Conservation (phyloP, 1,139 yeast species). For the Pichia sp. region DNA sequence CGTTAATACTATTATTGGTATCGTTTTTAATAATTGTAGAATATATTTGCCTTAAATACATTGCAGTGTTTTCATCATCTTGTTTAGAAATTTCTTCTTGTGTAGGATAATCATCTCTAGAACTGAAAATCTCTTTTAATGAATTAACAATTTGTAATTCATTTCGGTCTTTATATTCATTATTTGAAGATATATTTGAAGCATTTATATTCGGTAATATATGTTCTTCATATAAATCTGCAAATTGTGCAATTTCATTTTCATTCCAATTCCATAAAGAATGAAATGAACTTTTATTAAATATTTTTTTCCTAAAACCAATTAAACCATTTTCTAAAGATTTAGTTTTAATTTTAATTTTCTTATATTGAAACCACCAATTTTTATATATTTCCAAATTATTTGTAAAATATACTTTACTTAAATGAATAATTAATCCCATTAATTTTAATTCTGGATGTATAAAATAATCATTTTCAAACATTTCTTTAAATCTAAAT, state of each 20-base stretch:
- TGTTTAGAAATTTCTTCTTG: too few species aligned
- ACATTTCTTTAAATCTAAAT: constrained; percentile 4
- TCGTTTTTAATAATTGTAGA: too few species aligned
- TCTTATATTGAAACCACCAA: constrained; percentile 16
- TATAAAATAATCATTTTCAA: constrained; percentile 1
- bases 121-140: constrained; percentile 11
- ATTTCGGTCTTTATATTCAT: constrained; percentile 8
- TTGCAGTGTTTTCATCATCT: too few species aligned
- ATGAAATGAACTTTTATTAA: constrained; percentile 22
- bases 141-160: constrained; percentile 9
- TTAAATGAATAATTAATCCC: constrained; percentile 16
- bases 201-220: constrained; percentile 24
- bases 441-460: constrained; percentile 27
- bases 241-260: constrained; percentile 35
- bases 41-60: too few species aligned
- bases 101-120: neutral
- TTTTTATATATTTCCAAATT: constrained; percentile 12
- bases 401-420: constrained; percentile 30
- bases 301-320: constrained; percentile 25
- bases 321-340: constrained; percentile 18
- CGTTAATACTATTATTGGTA: too few species aligned
- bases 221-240: constrained; percentile 37
- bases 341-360: neutral
- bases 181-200: constrained; percentile 13
- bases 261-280: constrained; percentile 37